Conservation (phyloP, 2,329 filamentous ascomycete genomes). For the Hymenoscyphus salicellus region DNA sequence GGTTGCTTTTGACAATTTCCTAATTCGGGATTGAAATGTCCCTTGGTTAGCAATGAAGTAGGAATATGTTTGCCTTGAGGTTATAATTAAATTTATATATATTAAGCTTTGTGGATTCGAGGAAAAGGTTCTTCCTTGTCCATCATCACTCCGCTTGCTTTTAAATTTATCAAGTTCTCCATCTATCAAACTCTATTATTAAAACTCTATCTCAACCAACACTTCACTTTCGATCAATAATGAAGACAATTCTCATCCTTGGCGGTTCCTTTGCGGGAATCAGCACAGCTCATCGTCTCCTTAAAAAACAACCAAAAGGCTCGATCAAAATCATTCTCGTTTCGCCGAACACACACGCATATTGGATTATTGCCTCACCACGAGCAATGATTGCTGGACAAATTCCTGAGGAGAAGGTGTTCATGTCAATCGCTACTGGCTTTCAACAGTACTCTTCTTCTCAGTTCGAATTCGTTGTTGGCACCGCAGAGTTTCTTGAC, state of each 20-base stretch:
- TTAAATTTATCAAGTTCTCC: background rate
- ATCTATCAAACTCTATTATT: background rate
- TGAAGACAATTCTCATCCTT: conserved; percentile 36
- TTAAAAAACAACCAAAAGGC: conserved; percentile 30
- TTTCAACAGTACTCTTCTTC: conserved; percentile 48
- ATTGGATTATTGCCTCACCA: conserved; percentile 49
- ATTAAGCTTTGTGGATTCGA: background rate
- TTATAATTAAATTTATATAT: background rate
- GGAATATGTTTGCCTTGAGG: background rate
- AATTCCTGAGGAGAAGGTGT: conserved; percentile 43
- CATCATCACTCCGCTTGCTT: background rate
- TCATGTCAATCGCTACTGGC: conserved; percentile 40
- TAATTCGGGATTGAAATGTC: background rate
- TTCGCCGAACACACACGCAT: conserved; percentile 49
- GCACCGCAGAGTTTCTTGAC: conserved; percentile 46
- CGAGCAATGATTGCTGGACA: conserved; percentile 46
- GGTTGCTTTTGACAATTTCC: background rate
- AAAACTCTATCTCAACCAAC: background rate
- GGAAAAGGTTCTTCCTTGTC: background rate
- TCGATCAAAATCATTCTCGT: conserved; percentile 54
- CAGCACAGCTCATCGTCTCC: conserved; percentile 33
- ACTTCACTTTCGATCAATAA: conserved; percentile 2
- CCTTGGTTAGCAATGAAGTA: background rate
- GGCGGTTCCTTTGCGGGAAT: conserved; percentile 36
- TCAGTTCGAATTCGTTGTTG: conserved; percentile 53